Percentiles rank a stretch among this genome's conserved stretches.
Conservation (phyloP, 148 eudicot genomes). For the Camellia japonica region DNA sequence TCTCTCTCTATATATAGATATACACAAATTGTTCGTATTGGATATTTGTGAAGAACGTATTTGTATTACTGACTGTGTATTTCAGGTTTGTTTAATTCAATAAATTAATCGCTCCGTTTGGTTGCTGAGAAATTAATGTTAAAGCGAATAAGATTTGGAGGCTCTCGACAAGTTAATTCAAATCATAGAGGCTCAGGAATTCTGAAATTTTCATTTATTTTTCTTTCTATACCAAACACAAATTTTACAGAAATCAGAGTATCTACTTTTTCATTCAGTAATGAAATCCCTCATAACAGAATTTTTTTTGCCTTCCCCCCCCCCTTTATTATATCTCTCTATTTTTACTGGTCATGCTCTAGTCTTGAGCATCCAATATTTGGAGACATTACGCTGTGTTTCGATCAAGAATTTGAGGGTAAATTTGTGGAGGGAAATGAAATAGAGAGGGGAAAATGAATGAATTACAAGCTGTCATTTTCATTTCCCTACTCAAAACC, state of each 20-base stretch:
- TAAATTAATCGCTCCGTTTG: neutral
- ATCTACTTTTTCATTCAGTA: no score
- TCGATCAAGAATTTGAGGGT: no score
- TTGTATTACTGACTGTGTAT: neutral
- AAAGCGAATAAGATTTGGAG: neutral
- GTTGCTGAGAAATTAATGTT: neutral
- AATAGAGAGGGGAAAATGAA: no score
- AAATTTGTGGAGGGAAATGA: no score
- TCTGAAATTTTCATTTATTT: no score
- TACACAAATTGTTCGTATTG: neutral
- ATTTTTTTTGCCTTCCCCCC: neutral
- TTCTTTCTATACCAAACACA: neutral
- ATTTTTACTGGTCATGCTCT: neutral
- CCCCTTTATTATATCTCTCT: neutral
- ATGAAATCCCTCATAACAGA: neutral
- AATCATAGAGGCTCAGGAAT: no score
- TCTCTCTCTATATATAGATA: neutral
- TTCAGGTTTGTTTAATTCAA: no score
- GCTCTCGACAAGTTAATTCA: no score
- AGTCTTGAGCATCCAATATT: no score
- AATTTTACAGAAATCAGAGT: neutral
- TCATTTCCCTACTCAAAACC: no score
- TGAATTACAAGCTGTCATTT: no score
- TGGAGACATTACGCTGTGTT: no score
- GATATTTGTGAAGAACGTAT: neutral